Percentiles rank a stretch among this genome's conserved stretches.
These are phyloP conservation scores for Trametes maxima DNA, from an alignment of 768 basidiomycete species.

Conservation along the genomic window DNA sequence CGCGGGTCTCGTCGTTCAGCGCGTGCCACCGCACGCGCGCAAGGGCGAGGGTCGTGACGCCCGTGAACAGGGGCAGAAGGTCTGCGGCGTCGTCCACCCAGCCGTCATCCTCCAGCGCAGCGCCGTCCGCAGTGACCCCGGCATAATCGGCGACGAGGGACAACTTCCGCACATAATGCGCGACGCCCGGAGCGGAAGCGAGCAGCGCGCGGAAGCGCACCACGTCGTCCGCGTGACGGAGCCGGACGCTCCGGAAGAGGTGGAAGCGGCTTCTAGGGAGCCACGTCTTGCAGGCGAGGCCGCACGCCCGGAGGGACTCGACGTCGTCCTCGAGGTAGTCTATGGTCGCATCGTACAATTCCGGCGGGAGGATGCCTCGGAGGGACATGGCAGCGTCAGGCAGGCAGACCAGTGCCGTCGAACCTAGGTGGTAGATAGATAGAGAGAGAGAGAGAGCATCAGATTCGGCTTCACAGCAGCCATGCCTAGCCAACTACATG, in stretches of 20 bases:
- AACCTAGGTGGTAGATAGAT: not conserved
- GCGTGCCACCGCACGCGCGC: slow-evolving; percentile 31
- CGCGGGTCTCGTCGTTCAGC: slow-evolving; percentile 26
- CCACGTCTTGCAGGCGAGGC: slow-evolving; percentile 30
- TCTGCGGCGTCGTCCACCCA: slow-evolving; percentile 27
- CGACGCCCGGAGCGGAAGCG: slow-evolving; percentile 22
- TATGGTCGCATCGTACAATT: slow-evolving; percentile 33
- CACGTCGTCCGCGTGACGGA: slow-evolving; percentile 24
- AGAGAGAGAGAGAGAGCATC: too few relatives aligned
- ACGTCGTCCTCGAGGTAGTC: slow-evolving; percentile 35
- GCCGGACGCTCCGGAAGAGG: slow-evolving; percentile 32
- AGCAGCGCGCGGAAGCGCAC: slow-evolving; percentile 23
- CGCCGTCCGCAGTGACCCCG: slow-evolving; percentile 18
- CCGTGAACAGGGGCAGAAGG: slow-evolving; percentile 22
- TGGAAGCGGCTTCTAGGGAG: slow-evolving; percentile 29
- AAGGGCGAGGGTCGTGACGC: slow-evolving; percentile 27
- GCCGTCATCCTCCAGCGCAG: slow-evolving; percentile 26
- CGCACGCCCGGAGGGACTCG: slow-evolving; percentile 28
- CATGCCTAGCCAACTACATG: too few relatives aligned
- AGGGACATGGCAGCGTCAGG: not conserved
- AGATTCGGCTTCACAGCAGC: too few relatives aligned
- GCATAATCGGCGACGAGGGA: slow-evolving; percentile 27
- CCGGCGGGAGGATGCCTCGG: slow-evolving; percentile 27
- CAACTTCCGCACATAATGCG: slow-evolving; percentile 28
- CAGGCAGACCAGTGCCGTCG: not conserved